Base-by-base conservation (phyloP, 768 basidiomycete species). In the Termitomyces eurrhizus region DNA sequence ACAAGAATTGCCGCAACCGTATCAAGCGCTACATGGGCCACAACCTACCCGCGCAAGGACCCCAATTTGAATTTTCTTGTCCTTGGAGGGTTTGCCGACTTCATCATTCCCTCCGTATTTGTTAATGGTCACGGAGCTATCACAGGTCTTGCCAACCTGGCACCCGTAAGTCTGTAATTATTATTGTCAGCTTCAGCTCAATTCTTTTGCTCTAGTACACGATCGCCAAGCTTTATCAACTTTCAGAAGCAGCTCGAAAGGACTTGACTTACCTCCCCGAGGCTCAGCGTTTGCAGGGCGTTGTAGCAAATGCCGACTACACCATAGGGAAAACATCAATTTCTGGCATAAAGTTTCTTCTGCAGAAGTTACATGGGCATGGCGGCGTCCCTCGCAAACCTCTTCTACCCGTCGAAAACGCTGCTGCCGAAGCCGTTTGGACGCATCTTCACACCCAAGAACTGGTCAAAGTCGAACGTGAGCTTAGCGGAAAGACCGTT, bases 101-200 rank as follows among this genome's bases (percentile, higher is more conserved):
- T 93, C 73, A 70, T 96, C 60, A 76, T 89, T 37, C 85, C 94
- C 4, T 84, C 92, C 7, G 71, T 83, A 2, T 86, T 85, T 68
- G 88, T 82, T 35, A 85, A 87, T 62, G 93, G 82, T 2, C 88
- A 95, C 66, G 95, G 95, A 51, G 93, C 92, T 52, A 96, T 96
- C 70, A 93, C 90, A 37, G 94, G 94, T 50, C 85, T 95, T 21
- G 93, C 83, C 8, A 95, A 95, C 70, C 70, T 95, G 58, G 86
- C 89, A 49, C 92, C 92, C 11, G 91, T 88, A 66, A 63, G 78
- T 72, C 26, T 21, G 52, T 44, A 51, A 58, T 8, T 33, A 8
- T 54, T 37, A 35, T 53, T 3, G 45, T 62, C 35, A 36, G 24
- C 21, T 32, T 61, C 60, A 61, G 13, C 35, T n/a, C 44, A 44